Base-by-base conservation (phyloP, 345 rosid genomes). In the Camelina laxa region DNA sequence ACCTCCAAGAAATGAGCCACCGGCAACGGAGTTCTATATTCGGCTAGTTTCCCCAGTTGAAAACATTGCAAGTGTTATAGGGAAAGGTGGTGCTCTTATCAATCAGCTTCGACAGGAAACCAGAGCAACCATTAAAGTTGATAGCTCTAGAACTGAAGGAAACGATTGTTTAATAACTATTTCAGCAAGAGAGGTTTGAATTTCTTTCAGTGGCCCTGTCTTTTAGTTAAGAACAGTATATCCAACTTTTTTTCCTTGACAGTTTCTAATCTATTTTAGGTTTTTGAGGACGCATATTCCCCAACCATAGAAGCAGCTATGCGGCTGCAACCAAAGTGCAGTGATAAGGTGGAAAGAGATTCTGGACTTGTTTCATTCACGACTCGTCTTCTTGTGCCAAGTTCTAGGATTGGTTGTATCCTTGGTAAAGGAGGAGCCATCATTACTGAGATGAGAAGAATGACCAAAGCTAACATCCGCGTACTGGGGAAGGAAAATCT, bases 381-480 rank as follows among this genome's bases (percentile, higher is more conserved):
- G 17, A 90, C 96, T 58, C 98, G 98, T 48, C 81, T 95, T 57
- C 96, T 95, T 58, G 97, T 92, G 67, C 98, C 98, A 30, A 84
- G 96, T 75, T 88, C 94, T 56, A 81, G 90, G 64, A 95, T 95
- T 83, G 99, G 99, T 65, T 95, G 99, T 82, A 87, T 95, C 54
- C 89, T 95, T 75, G 99, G 99, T 57, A 92, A 92, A 82, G 94
- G 96, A 53, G 99, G 99, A 71, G 78, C 85, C 62, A 90, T 95
- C 73, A 88, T 92, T 70, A 85, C 89, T 80, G 99, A 95, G 82
- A 89, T 95, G 89, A 87, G 99, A 83, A 86, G 90, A 76, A 59
- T 80, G 42, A 92, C 97, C 6, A 92, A 88, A 84, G 99, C 99
- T 45, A 90, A 89, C 75, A 95, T 95, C 65, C 92, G 97, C 27